A percentile compares a stretch with the other conserved stretches of the same genome.
These are phyloP conservation scores for Pinus taeda DNA, from an alignment of 75 land plant species.

Conservation along the genomic window DNA sequence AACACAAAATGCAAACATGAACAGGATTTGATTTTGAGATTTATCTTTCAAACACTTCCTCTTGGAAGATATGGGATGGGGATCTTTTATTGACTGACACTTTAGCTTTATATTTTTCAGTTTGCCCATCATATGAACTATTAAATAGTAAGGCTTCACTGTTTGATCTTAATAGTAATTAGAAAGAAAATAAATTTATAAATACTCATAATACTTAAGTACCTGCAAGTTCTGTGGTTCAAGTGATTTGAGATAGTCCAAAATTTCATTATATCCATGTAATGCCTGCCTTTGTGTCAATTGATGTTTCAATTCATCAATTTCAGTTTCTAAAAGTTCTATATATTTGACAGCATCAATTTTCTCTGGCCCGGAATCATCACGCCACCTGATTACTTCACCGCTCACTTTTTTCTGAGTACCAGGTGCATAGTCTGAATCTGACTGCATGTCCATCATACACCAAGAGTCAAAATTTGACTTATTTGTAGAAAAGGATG, in stretches of 20 bases:
- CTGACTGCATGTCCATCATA: constrained; percentile 11
- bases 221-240: constrained; percentile 97
- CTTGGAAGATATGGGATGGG: too few relatives aligned
- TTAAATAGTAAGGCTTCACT: background rate
- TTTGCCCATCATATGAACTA: background rate
- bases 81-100: too few relatives aligned
- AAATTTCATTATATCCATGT: constrained; percentile 74
- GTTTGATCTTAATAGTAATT: background rate
- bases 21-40: background rate
- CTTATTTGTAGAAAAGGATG: background rate
- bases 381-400: constrained; percentile 93
- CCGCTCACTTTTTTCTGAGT: constrained; percentile 88
- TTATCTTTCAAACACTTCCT: too few relatives aligned
- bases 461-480: background rate
- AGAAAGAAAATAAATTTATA: constrained; percentile 1
- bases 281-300: constrained; percentile 47
- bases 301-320: constrained; percentile 73
- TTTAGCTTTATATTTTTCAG: too few relatives aligned
- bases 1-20: background rate
- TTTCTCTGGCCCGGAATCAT: constrained; percentile 75
- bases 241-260: constrained; percentile 84
- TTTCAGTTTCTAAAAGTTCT: constrained; percentile 85
- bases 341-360: constrained; percentile 90
- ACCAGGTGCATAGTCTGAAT: constrained; percentile 72
- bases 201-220: background rate